Evolutionary conservation across 78 protist genomes (phyloP), one percentile per base, ranked within the genome.

Genomic region (Dictyostelium brefeldianum): DNA sequence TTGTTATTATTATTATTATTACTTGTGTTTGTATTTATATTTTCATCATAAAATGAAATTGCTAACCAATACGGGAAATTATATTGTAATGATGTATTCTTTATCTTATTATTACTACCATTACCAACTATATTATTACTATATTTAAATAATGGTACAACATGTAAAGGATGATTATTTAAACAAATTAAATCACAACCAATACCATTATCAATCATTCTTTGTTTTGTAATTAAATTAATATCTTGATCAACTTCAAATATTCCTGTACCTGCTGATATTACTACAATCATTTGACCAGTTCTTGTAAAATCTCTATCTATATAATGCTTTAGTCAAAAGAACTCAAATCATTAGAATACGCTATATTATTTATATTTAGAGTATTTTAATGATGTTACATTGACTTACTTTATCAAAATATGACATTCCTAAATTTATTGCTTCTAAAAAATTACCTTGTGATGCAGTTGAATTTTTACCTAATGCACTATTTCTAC

Each of bases 201-300:
- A 84, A 82, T 79, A 59, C 98, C 98, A 69, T 95, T 83, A 71
- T 95, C 97, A 81, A 92, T 69, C 95, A 96, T 95, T 48, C 96
- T 47, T 73, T 94, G 97, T 78, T 83, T 95, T 53, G 98, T 95
- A 15, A 94, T 48, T 18, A 81, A 54, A 74, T 79, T 79, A 31
- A 95, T 67, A 27, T 90, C 81, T 56, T 79, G 74, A n/a, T 96
- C 96, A 43, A 91, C 95, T 64, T 92, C 90, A 56, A 95, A 89
- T 43, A 94, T 65, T 7, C 98, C 98, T 10, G 95, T 62, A 27
- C 98, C 98, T 17, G 98, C 95, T 22, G 98, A 90, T 6, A 97
- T 75, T 15, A 94, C 94, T 17, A 94, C 77, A 47, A 97, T 96
- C 81, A 81, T 78, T 78, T 95, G 96, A 50, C 98, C 98, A 18